phyloP scores from a whole-genome alignment of 2,329 filamentous ascomycete genomes.

The Alternaria incomplexa region DNA sequence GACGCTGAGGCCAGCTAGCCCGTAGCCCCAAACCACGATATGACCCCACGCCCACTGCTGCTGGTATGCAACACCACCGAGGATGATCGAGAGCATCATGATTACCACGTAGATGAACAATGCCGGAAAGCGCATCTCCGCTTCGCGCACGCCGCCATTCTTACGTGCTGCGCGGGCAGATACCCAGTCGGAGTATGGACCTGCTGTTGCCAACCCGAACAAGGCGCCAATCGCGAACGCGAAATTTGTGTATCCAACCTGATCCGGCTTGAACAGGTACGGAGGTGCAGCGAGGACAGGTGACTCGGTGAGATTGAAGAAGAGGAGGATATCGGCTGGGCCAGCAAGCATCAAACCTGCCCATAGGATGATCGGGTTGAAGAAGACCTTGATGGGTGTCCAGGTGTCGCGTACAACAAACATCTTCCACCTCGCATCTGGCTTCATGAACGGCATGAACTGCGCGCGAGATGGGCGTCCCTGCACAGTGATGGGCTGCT shows the following conservation, averaged over 20 bases:
- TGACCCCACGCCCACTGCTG: conserved; percentile 57
- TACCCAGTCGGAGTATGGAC: conserved; percentile 63
- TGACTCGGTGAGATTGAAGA: conserved; percentile 60
- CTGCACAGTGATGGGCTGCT: conserved; percentile 28
- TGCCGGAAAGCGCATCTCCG: conserved; percentile 62
- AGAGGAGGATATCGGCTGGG: conserved; percentile 53
- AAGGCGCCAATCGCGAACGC: conserved; percentile 57
- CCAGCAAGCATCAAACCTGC: conserved; percentile 44
- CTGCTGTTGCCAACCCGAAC: conserved; percentile 62
- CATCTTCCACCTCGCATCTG: conserved; percentile 49
- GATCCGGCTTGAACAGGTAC: conserved; percentile 53
- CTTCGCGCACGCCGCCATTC: conserved; percentile 63
- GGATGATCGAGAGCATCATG: conserved; percentile 55
- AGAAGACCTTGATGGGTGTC: conserved; percentile 52
- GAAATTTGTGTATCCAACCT: conserved; percentile 59
- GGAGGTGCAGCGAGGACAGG: conserved; percentile 54
- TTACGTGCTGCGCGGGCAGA: conserved; percentile 59
- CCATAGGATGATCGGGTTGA: conserved; percentile 54
- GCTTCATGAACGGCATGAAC: conserved; percentile 46
- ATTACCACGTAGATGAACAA: conserved; percentile 57
- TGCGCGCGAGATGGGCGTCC: conserved; percentile 50
- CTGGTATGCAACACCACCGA: conserved; percentile 59
- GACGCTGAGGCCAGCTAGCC: conserved; percentile 50
- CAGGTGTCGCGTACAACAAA: conserved; percentile 51
- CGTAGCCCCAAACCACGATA: conserved; percentile 59